Evolutionary conservation across 2,329 filamentous ascomycete species (phyloP).

Genomic region (Paecilomyces variotii): DNA sequence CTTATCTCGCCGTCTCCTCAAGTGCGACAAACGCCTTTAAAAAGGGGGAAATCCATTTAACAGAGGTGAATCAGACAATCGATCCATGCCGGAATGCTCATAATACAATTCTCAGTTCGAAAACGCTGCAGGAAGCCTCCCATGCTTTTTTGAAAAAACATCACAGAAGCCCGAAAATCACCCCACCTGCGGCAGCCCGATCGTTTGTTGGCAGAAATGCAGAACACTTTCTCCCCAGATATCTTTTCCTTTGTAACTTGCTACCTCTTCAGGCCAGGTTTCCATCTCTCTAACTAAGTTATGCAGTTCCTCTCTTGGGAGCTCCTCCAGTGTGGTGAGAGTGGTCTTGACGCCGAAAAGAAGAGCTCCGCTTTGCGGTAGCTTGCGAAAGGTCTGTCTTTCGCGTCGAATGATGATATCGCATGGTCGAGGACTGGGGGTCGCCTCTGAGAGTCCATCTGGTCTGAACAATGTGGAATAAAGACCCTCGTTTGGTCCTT

Average conservation of each 20-base stretch:
- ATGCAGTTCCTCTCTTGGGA: slow-evolving; percentile 32
- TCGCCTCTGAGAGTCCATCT: slow-evolving; percentile 30
- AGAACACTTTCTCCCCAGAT: slow-evolving; percentile 35
- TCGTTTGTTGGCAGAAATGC: slow-evolving; percentile 23
- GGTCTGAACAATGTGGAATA: slow-evolving; percentile 40
- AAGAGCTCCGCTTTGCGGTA: slow-evolving; percentile 38
- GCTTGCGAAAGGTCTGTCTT: slow-evolving; percentile 41
- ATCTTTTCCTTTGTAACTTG: slow-evolving; percentile 37
- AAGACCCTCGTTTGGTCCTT: slow-evolving; percentile 26
- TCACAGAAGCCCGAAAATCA: not conserved
- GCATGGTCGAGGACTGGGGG: slow-evolving; percentile 26
- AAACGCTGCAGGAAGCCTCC: not conserved
- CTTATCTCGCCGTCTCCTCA: not conserved
- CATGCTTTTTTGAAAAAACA: not conserved
- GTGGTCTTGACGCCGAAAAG: slow-evolving; percentile 45
- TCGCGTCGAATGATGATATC: slow-evolving; percentile 43
- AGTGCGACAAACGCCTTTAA: not conserved
- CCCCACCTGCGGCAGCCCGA: slow-evolving; percentile 9
- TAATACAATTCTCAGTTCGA: not conserved
- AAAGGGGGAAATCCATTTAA: not conserved
- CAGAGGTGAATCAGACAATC: not conserved
- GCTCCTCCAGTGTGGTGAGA: slow-evolving; percentile 33
- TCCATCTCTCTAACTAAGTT: slow-evolving; percentile 37
- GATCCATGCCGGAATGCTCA: not conserved
- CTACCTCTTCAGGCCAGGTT: slow-evolving; percentile 39